phyloP scores from a whole-genome alignment of 805 yeast genomes.

The Cyberlindnera maritima region DNA sequence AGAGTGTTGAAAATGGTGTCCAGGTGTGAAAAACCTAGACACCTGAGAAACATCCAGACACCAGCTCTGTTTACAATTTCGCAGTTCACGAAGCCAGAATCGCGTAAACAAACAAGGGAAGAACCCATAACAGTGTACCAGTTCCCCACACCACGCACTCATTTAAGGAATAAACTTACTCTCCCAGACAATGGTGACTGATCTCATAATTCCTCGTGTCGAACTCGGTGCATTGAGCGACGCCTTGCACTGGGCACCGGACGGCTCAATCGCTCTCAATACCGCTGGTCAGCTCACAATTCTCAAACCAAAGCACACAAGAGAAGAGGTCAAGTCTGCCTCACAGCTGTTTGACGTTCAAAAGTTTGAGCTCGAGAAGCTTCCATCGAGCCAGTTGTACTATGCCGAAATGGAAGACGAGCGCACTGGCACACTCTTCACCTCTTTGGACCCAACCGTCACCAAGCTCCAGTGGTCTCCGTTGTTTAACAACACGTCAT shows the following conservation, averaged over 20 bases:
- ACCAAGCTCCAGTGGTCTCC: conserved; percentile 25
- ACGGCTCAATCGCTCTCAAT: conserved; percentile 27
- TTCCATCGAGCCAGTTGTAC: conserved; percentile 15
- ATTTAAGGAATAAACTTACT: too few relatives aligned
- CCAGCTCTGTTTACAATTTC: not conserved
- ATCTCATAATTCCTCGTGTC: conserved; percentile 14
- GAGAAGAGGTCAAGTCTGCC: conserved; percentile 13
- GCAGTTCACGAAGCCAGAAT: not conserved
- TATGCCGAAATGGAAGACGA: conserved; percentile 20
- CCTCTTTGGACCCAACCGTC: conserved; percentile 14
- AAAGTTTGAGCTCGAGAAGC: conserved; percentile 13
- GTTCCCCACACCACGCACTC: not conserved
- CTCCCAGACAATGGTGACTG: conserved; percentile 8
- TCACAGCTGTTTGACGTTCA: conserved; percentile 17
- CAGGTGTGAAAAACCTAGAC: not conserved
- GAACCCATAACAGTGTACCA: too few relatives aligned
- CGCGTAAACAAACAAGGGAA: not conserved
- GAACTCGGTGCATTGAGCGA: conserved; percentile 17
- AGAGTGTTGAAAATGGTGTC: not conserved
- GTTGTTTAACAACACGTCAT: conserved; percentile 13
- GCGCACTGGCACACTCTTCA: conserved; percentile 14
- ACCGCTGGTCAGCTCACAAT: conserved; percentile 21
- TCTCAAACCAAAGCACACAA: conserved; percentile 21
- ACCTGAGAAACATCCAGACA: not conserved
- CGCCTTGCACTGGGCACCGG: conserved; percentile 23